A percentile compares a stretch with the other conserved stretches of the same genome.
These are phyloP conservation scores for Peronospora tabacina DNA, from an alignment of 352 stramenopile species.

Conservation along the genomic window DNA sequence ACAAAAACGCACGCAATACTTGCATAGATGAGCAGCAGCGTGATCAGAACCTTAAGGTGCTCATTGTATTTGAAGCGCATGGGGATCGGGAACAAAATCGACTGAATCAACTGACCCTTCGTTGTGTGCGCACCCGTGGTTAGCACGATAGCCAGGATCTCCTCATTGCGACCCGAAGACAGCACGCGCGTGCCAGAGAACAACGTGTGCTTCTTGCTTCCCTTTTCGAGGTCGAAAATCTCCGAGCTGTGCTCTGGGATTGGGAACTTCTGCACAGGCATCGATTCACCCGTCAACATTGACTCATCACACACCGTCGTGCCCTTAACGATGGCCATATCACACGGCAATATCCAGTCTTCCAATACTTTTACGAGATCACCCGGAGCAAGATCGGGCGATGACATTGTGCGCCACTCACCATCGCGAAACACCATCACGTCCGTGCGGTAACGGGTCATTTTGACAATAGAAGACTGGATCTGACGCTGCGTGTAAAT, in stretches of 20 bases:
- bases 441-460: constrained; percentile 46
- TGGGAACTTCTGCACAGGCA: constrained; percentile 83
- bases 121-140: constrained; percentile 79
- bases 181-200: constrained; percentile 81
- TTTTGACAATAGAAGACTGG: constrained; percentile 32
- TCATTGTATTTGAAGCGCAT: constrained; percentile 90
- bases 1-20: constrained; percentile 60
- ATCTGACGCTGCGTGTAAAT: constrained; percentile 41
- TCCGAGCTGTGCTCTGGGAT: constrained; percentile 40
- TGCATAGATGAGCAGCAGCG: constrained; percentile 74
- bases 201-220: constrained; percentile 81
- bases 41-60: constrained; percentile 78
- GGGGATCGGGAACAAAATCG: constrained; percentile 78
- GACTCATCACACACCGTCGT: constrained; percentile 66
- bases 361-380: constrained; percentile 58
- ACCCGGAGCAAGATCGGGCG: constrained; percentile 48
- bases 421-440: constrained; percentile 60
- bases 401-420: constrained; percentile 40
- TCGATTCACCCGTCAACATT: constrained; percentile 74
- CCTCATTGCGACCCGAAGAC: constrained; percentile 48
- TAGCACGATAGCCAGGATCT: constrained; percentile 71
- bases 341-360: constrained; percentile 67
- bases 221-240: constrained; percentile 45
- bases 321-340: constrained; percentile 63
- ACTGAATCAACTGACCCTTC: constrained; percentile 76